Base-by-base conservation (phyloP, 2,329 filamentous ascomycete species). In the Cytospora leucostoma region DNA sequence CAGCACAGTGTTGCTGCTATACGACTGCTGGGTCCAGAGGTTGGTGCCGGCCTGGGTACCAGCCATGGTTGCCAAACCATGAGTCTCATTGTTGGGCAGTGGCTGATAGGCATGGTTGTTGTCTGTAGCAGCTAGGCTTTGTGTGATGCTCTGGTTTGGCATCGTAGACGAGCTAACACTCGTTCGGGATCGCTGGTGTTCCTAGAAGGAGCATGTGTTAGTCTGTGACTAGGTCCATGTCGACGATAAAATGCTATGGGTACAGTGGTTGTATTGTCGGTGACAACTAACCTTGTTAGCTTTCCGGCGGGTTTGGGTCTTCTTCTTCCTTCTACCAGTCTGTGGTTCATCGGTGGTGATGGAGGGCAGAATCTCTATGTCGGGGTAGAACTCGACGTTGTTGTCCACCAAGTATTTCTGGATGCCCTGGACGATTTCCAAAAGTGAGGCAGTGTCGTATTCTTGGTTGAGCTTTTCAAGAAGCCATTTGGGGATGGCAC, bases 301-400 rank as follows among this genome's bases (percentile, higher is more conserved):
- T 63, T 65, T 68, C 65, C 72, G 74, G 27, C 71, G 54, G 19
- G 56, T 38, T 44, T 63, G 49, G 53, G 70, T 67, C 19, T 55
- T 53, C 37, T 57, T 56, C n/a, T 61, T 70, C 8, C 71, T 71
- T 2, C 68, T 58, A 13, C 64, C 55, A 7, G 64, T 44, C 54
- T 64, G 58, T 12, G 61, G 67, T 37, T 71, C 69, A 11, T 77
- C 76, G 40, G 77, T 78, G 15, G 75, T 74, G 67, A 86, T 82
- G 63, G 83, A 81, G 1, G 84, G 83, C 4, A 87, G 76, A 19
- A 87, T 83, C 73, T 87, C 84, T 62, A 87, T 82, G 65, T 86
- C 84, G 0, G 84, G 84, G 2, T 86, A 80, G 62, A 82, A 78
- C 4, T 70, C 72, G 38, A 83, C 70, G 1, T 71, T 69, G 12